A percentile compares a stretch with the other conserved stretches of the same genome.
Evolutionary conservation across 1,284 basidiomycete species (phyloP).

Genomic region (Termitomyces sp.): DNA sequence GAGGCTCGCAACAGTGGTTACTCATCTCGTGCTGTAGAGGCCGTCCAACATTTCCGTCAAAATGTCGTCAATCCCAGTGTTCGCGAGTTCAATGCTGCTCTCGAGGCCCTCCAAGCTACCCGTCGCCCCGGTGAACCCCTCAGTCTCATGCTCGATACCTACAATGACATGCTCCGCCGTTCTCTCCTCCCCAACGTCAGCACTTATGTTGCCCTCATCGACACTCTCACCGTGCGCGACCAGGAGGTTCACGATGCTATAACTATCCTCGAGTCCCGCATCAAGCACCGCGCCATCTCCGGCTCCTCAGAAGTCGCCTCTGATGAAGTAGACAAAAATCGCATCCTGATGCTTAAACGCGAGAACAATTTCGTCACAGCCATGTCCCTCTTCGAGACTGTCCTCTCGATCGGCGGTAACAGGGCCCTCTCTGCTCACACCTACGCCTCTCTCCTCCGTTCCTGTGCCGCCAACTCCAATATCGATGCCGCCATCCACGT

Average conservation of each 20-base stretch:
- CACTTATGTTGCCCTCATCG: conserved; percentile 72
- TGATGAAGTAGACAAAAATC: conserved; percentile 30
- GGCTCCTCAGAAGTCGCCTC: conserved; percentile 19
- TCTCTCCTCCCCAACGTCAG: conserved; percentile 60
- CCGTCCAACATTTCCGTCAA: conserved; percentile 27
- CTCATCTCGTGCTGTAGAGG: conserved; percentile 22
- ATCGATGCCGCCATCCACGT: conserved; percentile 64
- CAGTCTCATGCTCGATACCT: conserved; percentile 59
- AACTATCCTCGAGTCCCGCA: conserved; percentile 37
- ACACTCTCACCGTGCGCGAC: conserved; percentile 70
- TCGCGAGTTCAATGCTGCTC: conserved; percentile 62
- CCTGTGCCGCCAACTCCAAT: conserved; percentile 56
- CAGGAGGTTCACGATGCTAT: conserved; percentile 56
- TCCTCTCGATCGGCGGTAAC: conserved; percentile 36
- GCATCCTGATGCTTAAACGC: conserved; percentile 39
- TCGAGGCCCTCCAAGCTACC: conserved; percentile 50
- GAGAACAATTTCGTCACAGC: conserved; percentile 75
- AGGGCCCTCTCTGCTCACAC: conserved; percentile 33
- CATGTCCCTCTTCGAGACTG: conserved; percentile 66
- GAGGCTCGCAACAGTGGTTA: conserved; percentile 22
- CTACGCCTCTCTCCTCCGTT: conserved; percentile 61
- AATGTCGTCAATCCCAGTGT: conserved; percentile 26
- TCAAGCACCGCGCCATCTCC: conserved; percentile 32
- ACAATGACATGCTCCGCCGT: conserved; percentile 70
- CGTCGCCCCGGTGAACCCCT: conserved; percentile 55